phyloP scores from a whole-genome alignment of 2,329 filamentous ascomycete genomes.

The Ilyonectria destructans region DNA sequence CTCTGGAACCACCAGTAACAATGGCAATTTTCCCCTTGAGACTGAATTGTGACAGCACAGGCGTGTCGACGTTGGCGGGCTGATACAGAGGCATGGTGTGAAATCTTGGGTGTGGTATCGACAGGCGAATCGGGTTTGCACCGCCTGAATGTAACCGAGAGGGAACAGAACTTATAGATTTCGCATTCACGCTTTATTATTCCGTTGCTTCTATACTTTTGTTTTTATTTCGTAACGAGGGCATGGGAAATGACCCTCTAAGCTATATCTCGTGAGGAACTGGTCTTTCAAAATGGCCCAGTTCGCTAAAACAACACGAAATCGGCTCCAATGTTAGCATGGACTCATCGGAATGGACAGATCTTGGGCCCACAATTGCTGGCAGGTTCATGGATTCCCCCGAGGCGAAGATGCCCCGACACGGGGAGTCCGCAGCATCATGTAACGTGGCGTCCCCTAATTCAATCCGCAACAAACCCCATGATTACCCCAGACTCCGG shows the following conservation, averaged over 20 bases:
- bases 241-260: not conserved
- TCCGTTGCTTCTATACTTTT: too few species aligned
- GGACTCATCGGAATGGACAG: not conserved
- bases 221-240: not conserved
- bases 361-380: not conserved
- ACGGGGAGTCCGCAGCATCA: not conserved
- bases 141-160: not conserved
- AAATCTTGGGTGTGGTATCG: not conserved
- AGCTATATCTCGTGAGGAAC: not conserved
- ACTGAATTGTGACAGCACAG: slow-evolving; percentile 11
- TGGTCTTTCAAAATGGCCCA: not conserved
- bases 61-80: not conserved
- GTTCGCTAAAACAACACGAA: not conserved
- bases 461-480: not conserved
- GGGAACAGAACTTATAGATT: not conserved
- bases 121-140: not conserved
- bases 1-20: slow-evolving; percentile 12
- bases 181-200: not conserved
- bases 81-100: slow-evolving; percentile 11
- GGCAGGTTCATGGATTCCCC: not conserved
- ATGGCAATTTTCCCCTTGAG: slow-evolving; percentile 8
- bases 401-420: not conserved
- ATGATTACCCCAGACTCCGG: not conserved
- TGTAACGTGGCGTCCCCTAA: not conserved
- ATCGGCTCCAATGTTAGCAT: not conserved